These are phyloP conservation scores for Aspergillus luchuensis DNA, from an alignment of 2,329 filamentous ascomycete species.

Conservation along the genomic window DNA sequence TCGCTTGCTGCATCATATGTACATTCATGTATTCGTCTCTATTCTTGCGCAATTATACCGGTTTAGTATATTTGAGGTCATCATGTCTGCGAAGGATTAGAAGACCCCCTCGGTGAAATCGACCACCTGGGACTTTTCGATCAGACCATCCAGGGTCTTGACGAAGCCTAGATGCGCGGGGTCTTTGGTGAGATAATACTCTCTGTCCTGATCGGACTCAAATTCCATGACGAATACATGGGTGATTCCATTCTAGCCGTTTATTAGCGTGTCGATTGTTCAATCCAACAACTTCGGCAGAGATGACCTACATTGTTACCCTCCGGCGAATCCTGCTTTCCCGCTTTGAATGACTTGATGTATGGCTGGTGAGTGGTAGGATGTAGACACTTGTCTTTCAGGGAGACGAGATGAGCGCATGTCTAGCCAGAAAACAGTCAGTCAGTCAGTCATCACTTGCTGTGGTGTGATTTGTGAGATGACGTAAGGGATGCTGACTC, in stretches of 20 bases:
- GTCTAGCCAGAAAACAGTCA: conserved; percentile 43
- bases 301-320: conserved; percentile 55
- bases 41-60: too few species aligned
- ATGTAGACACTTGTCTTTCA: conserved; percentile 62
- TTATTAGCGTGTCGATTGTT: background rate
- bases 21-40: background rate
- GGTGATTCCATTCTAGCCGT: conserved; percentile 54
- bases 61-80: too few species aligned
- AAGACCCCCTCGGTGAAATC: conserved; percentile 31
- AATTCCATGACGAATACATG: conserved; percentile 73
- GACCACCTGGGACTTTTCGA: conserved; percentile 39
- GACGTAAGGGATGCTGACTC: conserved; percentile 26
- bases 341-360: conserved; percentile 61
- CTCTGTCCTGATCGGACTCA: conserved; percentile 61
- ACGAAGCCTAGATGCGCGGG: conserved; percentile 64
- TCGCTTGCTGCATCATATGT: background rate
- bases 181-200: conserved; percentile 68
- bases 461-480: too few species aligned
- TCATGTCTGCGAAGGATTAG: background rate
- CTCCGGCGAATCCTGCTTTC: conserved; percentile 64
- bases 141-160: conserved; percentile 37
- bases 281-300: background rate
- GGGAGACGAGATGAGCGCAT: conserved; percentile 58
- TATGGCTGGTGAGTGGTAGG: conserved; percentile 62
- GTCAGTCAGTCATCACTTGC: background rate